Evolutionary conservation across 179 eudicot genomes (phyloP), one percentile per base, ranked within the genome.

Genomic region (Silene coronaria): DNA sequence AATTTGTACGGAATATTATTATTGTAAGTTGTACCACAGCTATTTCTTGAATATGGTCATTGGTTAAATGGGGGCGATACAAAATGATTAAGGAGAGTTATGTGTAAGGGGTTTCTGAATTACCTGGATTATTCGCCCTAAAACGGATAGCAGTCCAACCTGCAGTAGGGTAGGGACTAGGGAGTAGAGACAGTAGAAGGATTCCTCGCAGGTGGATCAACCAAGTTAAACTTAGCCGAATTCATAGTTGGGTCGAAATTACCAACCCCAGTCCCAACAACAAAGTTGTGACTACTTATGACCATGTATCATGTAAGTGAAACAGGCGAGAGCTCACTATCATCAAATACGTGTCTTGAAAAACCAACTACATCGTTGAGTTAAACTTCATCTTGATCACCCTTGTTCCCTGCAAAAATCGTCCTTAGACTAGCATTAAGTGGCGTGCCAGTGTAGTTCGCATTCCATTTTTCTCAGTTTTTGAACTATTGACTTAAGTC

Each of bases 101-200:
- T 34, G 9, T 34, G 38, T 34, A 1, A 48, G 55, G 55, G 55
- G 14, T 48, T 48, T 48, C n/a, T 48, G 55, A 17, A 16, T 66
- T 86, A 83, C 87, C 84, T 77, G 90, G 88, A 30, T 85, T 84
- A 76, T 87, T 85, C 2, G 89, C 87, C 76, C 84, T 80, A 70
- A 87, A 85, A 30, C 85, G 84, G 67, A 85, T 85, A 34, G 90
- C 87, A 22, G 86, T 80, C 90, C 90, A 87, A 16, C 88, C 87
- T 22, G 86, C 87, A 0, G 90, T 85, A 4, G 90, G 88, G n/a
- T n/a, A n/a, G n/a, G n/a, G n/a, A n/a, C n/a, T n/a, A n/a, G n/a
- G n/a, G n/a, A 0, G 90, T 85, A 4, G 90, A 87, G 76, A 87
- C 90, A 19, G 80, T 86, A 13, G 82, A 84, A 0, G 90, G 85